A percentile compares a stretch with the other conserved stretches of the same genome.
Evolutionary conservation across 306 rosid genomes (phyloP).

Genomic region (Hippophae tibetana): DNA sequence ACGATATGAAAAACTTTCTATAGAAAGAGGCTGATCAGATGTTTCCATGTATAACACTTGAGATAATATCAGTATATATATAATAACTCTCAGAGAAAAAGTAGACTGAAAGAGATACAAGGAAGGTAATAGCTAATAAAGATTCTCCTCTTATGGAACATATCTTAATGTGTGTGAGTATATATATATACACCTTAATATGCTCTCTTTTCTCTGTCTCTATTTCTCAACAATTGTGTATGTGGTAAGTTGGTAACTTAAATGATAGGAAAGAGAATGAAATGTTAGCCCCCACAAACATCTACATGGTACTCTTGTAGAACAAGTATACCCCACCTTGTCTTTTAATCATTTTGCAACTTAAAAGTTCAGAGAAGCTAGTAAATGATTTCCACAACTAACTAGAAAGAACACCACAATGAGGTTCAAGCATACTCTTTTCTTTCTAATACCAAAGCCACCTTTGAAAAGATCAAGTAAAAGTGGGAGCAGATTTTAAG

Average conservation of each 20-base stretch:
- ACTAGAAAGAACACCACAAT: conserved; percentile 10
- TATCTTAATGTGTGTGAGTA: conserved; percentile 18
- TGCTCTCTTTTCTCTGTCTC: conserved; percentile 25
- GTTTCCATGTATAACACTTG: conserved; percentile 53
- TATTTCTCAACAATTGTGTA: conserved; percentile 46
- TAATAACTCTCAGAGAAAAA: conserved; percentile 11
- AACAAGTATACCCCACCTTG: conserved; percentile 39
- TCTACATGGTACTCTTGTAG: background rate
- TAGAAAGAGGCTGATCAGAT: conserved; percentile 63
- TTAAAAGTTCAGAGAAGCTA: conserved; percentile 24
- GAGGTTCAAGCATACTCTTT: conserved; percentile 28
- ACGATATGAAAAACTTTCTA: conserved; percentile 90
- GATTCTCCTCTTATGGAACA: conserved; percentile 30
- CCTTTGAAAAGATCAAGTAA: background rate
- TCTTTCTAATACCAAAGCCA: background rate
- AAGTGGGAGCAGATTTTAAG: background rate
- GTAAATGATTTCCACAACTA: conserved; percentile 25
- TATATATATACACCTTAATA: conserved; percentile 22
- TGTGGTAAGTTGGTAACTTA: conserved; percentile 40
- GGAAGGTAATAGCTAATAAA: conserved; percentile 28
- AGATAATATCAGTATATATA: conserved; percentile 7
- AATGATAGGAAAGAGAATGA: conserved; percentile 39
- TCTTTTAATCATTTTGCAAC: conserved; percentile 47
- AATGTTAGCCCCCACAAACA: conserved; percentile 53
- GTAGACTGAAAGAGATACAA: conserved; percentile 2